These are phyloP conservation scores for Tetrapisispora fleetii DNA, from an alignment of 805 yeast genomes.

Conservation along the genomic window DNA sequence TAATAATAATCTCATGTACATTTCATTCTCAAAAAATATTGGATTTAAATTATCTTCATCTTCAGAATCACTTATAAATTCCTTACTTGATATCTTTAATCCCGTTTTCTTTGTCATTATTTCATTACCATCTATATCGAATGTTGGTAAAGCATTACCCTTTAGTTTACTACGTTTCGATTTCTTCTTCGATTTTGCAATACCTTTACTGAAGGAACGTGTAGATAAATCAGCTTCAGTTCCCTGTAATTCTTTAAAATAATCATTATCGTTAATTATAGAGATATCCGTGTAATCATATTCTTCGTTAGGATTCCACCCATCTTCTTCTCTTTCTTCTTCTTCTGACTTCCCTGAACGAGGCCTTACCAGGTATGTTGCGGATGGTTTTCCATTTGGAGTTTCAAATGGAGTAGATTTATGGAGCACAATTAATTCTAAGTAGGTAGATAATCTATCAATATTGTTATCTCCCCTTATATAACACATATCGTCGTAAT, in stretches of 20 bases:
- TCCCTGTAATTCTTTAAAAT: conserved; percentile 20
- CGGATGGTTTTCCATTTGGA: conserved; percentile 20
- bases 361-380: conserved; percentile 20
- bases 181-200: conserved; percentile 17
- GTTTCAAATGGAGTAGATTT: conserved; percentile 20
- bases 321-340: conserved; percentile 14
- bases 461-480: conserved; percentile 11
- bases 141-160: conserved; percentile 8
- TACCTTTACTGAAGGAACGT: conserved; percentile 12
- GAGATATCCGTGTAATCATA: conserved; percentile 17
- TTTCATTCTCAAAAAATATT: conserved; percentile 28
- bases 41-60: conserved; percentile 17
- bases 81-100: conserved; percentile 19
- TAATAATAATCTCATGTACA: conserved; percentile 25
- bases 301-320: conserved; percentile 14
- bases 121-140: conserved; percentile 5
- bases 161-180: conserved; percentile 3
- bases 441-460: conserved; percentile 7
- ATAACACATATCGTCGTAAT: conserved; percentile 12
- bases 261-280: conserved; percentile 17
- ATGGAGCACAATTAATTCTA: conserved; percentile 14
- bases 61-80: conserved; percentile 26
- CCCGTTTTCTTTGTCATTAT: conserved; percentile 2
- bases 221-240: conserved; percentile 5
- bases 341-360: neutral